Evolutionary conservation across 169 alveolate genomes (phyloP), one percentile per base, ranked within the genome.

Genomic region (Theileria parva): DNA sequence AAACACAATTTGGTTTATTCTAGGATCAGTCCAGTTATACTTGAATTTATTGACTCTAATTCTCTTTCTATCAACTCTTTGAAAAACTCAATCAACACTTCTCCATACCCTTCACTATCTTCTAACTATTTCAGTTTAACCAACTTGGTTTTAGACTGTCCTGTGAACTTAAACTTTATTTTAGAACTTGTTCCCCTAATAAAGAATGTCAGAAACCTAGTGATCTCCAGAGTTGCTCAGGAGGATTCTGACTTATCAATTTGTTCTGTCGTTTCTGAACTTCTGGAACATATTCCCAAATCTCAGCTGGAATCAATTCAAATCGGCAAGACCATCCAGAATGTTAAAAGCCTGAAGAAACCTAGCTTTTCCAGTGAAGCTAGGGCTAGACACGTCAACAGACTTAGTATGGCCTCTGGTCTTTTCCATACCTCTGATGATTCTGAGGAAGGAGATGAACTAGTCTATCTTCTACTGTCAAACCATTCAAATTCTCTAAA

Each of bases 401-500:
- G 80, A 51, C 61, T 73, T 13, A 61, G 34, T 15, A 17, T 28
- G 27, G 80, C 80, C 11, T 37, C 57, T 3, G n/a, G 11, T 44
- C 70, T 39, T 59, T 73, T 73, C 57, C 64, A 67, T 2, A 28
- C 28, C 9, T 25, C 61, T 30, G 61, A 0, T 19, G 50, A 39
- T 19, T 23, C 48, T 15, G 80, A 73, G 11, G 80, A 73, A 37
- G 80, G 74, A 8, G 80, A 73, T 25, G 80, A 73, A 53, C 4
- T 73, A 27, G 21, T 73, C 17, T 59, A 8, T 19, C 37, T 73
- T 19, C 28, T 73, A 2, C 23, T 73, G 0, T 19, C 57, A 53
- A 73, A 28, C 9, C 80, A 73, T 13, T 3, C 50, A 17, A 9
- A 73, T 19, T 69, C 77, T 50, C 57, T 73, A 17, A 30, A 21